Percentiles rank a stretch among this genome's conserved stretches.
phyloP scores from a whole-genome alignment of 495 filamentous ascomycete genomes.

The Neurospora sp. region DNA sequence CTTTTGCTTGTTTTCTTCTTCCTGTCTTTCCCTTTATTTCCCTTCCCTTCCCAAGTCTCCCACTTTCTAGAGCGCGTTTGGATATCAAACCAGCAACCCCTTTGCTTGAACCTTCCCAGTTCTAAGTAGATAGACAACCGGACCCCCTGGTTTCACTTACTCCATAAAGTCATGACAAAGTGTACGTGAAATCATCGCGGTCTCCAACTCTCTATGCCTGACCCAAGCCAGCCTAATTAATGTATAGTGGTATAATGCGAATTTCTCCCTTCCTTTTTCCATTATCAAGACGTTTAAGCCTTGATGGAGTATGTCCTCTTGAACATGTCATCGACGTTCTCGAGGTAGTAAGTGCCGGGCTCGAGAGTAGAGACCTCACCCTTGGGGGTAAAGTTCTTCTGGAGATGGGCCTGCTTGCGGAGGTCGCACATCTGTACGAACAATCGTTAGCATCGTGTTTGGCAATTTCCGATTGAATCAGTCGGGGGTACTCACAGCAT shows the following conservation, averaged over 20 bases:
- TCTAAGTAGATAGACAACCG: not conserved
- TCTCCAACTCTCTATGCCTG: not conserved
- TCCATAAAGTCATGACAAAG: not conserved
- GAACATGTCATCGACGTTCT: conserved; percentile 91
- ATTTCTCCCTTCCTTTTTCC: not conserved
- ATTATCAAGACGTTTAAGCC: conserved; percentile 44
- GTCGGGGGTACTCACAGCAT: conserved; percentile 50
- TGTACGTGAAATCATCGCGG: not conserved
- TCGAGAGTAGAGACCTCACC: conserved; percentile 70
- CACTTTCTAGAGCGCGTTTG: not conserved
- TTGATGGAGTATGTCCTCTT: conserved; percentile 79
- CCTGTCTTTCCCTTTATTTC: not conserved
- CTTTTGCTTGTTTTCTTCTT: not conserved
- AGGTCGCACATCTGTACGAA: conserved; percentile 71
- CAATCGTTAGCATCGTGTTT: conserved; percentile 8
- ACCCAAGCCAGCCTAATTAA: not conserved
- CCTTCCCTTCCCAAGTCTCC: not conserved
- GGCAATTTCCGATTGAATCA: not conserved
- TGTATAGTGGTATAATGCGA: not conserved
- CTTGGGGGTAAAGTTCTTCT: conserved; percentile 76
- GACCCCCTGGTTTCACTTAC: not conserved
- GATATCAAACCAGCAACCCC: not conserved
- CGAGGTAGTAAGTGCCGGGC: conserved; percentile 80
- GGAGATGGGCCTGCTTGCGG: conserved; percentile 85
- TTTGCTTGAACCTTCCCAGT: not conserved